Conservation (phyloP, 495 filamentous ascomycete genomes). For the Penicillium egyptiacum region DNA sequence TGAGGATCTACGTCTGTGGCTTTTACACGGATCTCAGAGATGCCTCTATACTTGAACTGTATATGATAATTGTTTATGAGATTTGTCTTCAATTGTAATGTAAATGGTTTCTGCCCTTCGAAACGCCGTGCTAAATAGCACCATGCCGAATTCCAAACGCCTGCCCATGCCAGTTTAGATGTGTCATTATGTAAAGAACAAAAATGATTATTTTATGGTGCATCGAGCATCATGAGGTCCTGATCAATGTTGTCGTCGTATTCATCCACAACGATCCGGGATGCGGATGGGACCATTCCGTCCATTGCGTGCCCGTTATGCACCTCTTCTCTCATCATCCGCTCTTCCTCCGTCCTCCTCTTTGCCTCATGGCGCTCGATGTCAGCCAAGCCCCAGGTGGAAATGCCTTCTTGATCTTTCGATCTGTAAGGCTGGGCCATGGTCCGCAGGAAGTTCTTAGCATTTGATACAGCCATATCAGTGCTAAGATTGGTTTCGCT, state of each 20-base stretch:
- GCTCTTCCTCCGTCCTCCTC: slow-evolving; percentile 69
- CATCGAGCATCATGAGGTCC: slow-evolving; percentile 61
- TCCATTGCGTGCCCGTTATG: slow-evolving; percentile 30
- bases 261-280: slow-evolving; percentile 42
- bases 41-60: neutral
- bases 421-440: slow-evolving; percentile 90
- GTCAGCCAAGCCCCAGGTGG: slow-evolving; percentile 82
- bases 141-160: slow-evolving; percentile 22
- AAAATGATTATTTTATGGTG: slow-evolving; percentile 37
- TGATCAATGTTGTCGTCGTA: slow-evolving; percentile 64
- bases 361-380: slow-evolving; percentile 66
- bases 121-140: slow-evolving; percentile 27
- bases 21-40: neutral
- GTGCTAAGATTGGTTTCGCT: slow-evolving; percentile 85
- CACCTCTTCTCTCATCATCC: slow-evolving; percentile 39
- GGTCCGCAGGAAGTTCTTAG: slow-evolving; percentile 81
- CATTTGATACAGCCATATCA: slow-evolving; percentile 88
- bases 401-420: slow-evolving; percentile 84
- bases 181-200: slow-evolving; percentile 14
- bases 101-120: slow-evolving; percentile 6
- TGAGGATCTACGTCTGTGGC: neutral
- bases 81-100: neutral
- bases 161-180: slow-evolving; percentile 8
- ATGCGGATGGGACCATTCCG: slow-evolving; percentile 22
- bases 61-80: neutral